These are phyloP conservation scores for Rhododendron griersonianum DNA, from an alignment of 148 eudicot species.

Conservation along the genomic window DNA sequence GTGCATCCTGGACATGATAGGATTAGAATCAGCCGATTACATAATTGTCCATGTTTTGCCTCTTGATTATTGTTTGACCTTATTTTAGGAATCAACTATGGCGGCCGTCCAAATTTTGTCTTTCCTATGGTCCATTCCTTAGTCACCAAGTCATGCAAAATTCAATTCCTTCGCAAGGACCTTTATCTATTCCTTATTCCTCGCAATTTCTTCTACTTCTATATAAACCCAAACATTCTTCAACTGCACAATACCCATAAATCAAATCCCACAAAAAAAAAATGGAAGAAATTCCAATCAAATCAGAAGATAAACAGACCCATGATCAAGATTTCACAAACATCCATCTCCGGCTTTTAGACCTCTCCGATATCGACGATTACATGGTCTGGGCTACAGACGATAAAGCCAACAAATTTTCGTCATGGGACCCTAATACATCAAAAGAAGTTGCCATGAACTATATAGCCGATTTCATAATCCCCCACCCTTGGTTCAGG, in stretches of 20 bases:
- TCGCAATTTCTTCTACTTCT: no score
- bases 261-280: not conserved
- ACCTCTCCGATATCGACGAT: constrained; percentile 34
- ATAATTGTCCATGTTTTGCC: no score
- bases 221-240: not conserved
- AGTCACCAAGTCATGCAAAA: no score
- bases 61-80: no score
- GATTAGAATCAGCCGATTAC: no score
- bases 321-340: not conserved
- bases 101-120: no score
- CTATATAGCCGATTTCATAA: constrained; percentile 10
- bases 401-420: constrained; percentile 19
- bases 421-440: constrained; percentile 27
- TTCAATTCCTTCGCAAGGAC: no score
- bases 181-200: no score
- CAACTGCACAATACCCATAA: not conserved
- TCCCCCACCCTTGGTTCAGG: constrained; percentile 32
- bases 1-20: no score
- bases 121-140: no score
- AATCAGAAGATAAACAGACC: not conserved
- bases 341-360: constrained; percentile 27
- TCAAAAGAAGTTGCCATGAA: constrained; percentile 33
- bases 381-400: constrained; percentile 44
- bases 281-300: not conserved
- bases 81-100: no score